These are phyloP conservation scores for Phialophora macrospora DNA, from an alignment of 2,329 filamentous ascomycete genomes.

Conservation along the genomic window DNA sequence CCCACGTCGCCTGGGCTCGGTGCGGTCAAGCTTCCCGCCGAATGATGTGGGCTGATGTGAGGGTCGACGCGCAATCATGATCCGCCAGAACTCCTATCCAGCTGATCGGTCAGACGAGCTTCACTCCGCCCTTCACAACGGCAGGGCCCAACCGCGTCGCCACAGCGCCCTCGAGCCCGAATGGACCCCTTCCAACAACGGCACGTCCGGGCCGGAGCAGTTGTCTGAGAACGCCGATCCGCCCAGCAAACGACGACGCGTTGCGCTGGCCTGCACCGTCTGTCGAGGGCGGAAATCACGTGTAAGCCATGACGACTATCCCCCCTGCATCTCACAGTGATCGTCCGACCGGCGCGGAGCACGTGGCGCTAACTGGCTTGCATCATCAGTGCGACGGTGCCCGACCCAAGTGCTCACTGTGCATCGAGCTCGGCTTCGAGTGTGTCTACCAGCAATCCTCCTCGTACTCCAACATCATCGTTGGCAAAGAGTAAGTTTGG, in stretches of 20 bases:
- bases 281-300: slow-evolving; percentile 25
- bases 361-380: slow-evolving; percentile 3
- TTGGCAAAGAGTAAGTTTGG: slow-evolving; percentile 23
- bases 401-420: slow-evolving; percentile 51
- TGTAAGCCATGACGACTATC: slow-evolving; percentile 4
- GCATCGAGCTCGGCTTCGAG: slow-evolving; percentile 49
- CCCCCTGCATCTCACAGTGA: too few relatives aligned
- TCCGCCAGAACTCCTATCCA: slow-evolving; percentile 13
- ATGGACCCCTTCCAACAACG: slow-evolving; percentile 14
- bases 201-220: slow-evolving; percentile 10
- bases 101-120: slow-evolving; percentile 13
- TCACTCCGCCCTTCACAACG: slow-evolving; percentile 12
- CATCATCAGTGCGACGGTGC: slow-evolving; percentile 32
- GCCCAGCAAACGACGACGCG: slow-evolving; percentile 22
- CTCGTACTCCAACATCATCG: slow-evolving; percentile 18
- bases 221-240: slow-evolving; percentile 9
- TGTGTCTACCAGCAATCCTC: slow-evolving; percentile 46
- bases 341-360: background rate
- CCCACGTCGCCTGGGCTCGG: slow-evolving; percentile 11
- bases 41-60: background rate
- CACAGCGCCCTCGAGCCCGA: slow-evolving; percentile 11
- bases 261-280: slow-evolving; percentile 21
- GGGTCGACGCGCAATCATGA: slow-evolving; percentile 6
- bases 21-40: slow-evolving; percentile 10
- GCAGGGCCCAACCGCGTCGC: slow-evolving; percentile 9